Evolutionary conservation across 2,329 filamentous ascomycete genomes (phyloP).

Genomic region (Alternaria sp.): DNA sequence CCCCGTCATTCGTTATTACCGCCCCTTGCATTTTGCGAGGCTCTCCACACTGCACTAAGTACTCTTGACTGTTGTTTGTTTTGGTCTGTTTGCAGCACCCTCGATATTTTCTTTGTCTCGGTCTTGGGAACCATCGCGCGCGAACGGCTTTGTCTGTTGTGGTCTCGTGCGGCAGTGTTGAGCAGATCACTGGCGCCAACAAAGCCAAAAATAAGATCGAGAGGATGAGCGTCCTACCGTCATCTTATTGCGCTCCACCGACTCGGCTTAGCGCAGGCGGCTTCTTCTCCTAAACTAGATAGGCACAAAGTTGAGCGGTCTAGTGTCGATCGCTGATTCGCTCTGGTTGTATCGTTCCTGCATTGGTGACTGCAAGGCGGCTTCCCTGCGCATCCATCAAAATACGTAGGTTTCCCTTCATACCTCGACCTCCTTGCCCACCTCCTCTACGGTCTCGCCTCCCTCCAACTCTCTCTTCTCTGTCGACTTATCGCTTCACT

Average conservation of each 20-base stretch:
- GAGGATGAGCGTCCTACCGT: slow-evolving; percentile 19
- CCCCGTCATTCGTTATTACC: slow-evolving; percentile 20
- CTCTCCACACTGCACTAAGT: slow-evolving; percentile 5
- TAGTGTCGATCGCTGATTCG: slow-evolving; percentile 15
- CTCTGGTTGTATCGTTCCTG: slow-evolving; percentile 20
- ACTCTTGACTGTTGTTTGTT: slow-evolving; percentile 8
- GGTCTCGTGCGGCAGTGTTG: slow-evolving; percentile 6
- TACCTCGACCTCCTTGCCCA: slow-evolving; percentile 34
- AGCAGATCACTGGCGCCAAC: slow-evolving; percentile 9
- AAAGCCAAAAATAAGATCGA: slow-evolving; percentile 18
- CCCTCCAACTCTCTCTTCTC: slow-evolving; percentile 35
- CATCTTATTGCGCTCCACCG: slow-evolving; percentile 22
- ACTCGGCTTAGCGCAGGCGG: slow-evolving; percentile 25
- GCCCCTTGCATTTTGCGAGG: slow-evolving; percentile 15
- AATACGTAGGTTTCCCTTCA: slow-evolving; percentile 23
- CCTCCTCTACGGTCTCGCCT: slow-evolving; percentile 47
- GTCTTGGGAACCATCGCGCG: neutral
- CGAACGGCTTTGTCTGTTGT: neutral
- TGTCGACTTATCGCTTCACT: slow-evolving; percentile 66
- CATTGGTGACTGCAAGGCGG: slow-evolving; percentile 28
- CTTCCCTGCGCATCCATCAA: slow-evolving; percentile 30
- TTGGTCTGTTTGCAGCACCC: neutral
- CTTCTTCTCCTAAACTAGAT: slow-evolving; percentile 10
- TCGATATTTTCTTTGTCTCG: slow-evolving; percentile 1
- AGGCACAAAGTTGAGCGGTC: slow-evolving; percentile 8